Percentiles rank a stretch among this genome's conserved stretches.
phyloP scores from a whole-genome alignment of 306 rosid species.

The Myrica gale region DNA sequence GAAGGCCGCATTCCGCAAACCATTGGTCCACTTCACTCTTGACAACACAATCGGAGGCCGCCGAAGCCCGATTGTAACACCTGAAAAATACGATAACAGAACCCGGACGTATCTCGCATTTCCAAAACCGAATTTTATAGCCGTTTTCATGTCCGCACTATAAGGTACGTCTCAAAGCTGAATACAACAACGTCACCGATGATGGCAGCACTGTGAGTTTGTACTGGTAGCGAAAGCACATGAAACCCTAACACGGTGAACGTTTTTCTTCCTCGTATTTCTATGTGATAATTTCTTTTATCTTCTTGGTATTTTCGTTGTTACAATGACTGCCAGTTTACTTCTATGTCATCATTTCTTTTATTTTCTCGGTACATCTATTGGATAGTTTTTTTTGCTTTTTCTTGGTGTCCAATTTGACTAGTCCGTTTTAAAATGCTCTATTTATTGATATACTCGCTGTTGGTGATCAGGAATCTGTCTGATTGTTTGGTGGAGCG shows the following conservation, averaged over 20 bases:
- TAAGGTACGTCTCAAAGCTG: background rate
- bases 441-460: background rate
- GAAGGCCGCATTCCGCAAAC: background rate
- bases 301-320: background rate
- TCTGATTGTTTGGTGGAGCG: background rate
- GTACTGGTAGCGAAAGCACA: background rate
- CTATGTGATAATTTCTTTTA: background rate
- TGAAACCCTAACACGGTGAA: background rate
- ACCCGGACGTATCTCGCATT: background rate
- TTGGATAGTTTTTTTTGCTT: background rate
- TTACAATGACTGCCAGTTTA: background rate
- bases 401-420: background rate
- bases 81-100: background rate
- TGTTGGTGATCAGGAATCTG: constrained; percentile 1
- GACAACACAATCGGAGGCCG: background rate
- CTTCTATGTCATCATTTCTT: background rate
- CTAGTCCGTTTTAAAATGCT: background rate
- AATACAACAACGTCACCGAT: background rate
- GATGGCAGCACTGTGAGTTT: background rate
- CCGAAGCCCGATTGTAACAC: background rate
- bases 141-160: background rate
- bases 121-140: background rate
- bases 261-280: background rate
- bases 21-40: background rate
- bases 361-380: background rate